These are phyloP conservation scores for Calonectria ilicicola DNA, from an alignment of 2,329 filamentous ascomycete genomes.

Conservation along the genomic window DNA sequence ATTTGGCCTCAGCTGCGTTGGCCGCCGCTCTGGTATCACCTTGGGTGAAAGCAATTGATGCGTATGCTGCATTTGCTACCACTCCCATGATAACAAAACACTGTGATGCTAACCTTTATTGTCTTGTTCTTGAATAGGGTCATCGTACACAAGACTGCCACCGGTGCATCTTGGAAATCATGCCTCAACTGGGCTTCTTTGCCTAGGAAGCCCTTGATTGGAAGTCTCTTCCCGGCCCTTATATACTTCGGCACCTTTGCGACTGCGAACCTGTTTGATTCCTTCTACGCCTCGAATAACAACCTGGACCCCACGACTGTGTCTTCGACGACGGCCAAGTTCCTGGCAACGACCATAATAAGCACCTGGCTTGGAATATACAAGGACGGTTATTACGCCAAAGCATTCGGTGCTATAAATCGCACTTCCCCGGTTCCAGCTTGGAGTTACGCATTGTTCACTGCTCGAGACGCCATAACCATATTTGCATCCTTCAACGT, in stretches of 20 bases:
- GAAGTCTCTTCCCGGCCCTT: slow-evolving; percentile 39
- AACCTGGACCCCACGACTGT: slow-evolving; percentile 31
- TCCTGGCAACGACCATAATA: slow-evolving; percentile 37
- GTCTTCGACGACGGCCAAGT: slow-evolving; percentile 38
- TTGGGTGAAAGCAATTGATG: slow-evolving; percentile 43
- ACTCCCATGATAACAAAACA: neutral
- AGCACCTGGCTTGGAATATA: slow-evolving; percentile 38
- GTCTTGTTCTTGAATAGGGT: slow-evolving; percentile 23
- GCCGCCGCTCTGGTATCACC: slow-evolving; percentile 41
- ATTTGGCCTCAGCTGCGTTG: slow-evolving; percentile 36
- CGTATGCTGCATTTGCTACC: slow-evolving; percentile 27
- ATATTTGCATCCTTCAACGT: slow-evolving; percentile 42
- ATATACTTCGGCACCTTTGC: slow-evolving; percentile 44
- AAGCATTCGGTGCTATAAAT: slow-evolving; percentile 8
- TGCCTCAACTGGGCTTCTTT: slow-evolving; percentile 36
- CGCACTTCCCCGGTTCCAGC: slow-evolving; percentile 33
- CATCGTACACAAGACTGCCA: slow-evolving; percentile 40
- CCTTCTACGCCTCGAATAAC: slow-evolving; percentile 35
- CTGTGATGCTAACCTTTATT: neutral
- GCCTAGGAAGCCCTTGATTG: slow-evolving; percentile 34
- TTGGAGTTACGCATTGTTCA: slow-evolving; percentile 37
- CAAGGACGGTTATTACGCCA: slow-evolving; percentile 40
- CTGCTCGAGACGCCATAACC: slow-evolving; percentile 38
- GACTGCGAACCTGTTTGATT: slow-evolving; percentile 41
- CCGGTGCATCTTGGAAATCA: slow-evolving; percentile 33